Evolutionary conservation across 371 early-diverging fungal species (phyloP).

Genomic region (Lichtheimia ornata): DNA sequence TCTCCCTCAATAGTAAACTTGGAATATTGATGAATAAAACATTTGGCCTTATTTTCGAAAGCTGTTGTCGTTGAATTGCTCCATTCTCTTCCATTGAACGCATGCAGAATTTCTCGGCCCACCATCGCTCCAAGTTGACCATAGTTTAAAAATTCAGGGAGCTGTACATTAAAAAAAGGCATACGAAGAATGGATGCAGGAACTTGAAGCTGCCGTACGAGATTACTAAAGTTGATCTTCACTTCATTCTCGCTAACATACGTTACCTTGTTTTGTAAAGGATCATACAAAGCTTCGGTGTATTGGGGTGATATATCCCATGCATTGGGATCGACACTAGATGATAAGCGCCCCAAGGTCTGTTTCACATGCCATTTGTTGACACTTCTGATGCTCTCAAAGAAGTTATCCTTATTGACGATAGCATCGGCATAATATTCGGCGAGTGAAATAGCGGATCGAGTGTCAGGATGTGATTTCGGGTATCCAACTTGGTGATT

Average conservation of each 20-base stretch:
- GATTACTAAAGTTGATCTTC: neutral
- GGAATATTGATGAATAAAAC: constrained; percentile 65
- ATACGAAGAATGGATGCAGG: constrained; percentile 56
- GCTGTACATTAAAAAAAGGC: constrained; percentile 49
- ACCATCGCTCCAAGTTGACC: constrained; percentile 15
- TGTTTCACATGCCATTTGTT: constrained; percentile 28
- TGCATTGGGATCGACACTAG: constrained; percentile 35
- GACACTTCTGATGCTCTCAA: constrained; percentile 45
- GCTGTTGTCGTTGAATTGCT: constrained; percentile 39
- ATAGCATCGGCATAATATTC: constrained; percentile 43
- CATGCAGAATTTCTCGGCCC: constrained; percentile 39
- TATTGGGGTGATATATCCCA: constrained; percentile 60
- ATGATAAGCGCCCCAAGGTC: constrained; percentile 15
- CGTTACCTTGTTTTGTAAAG: constrained; percentile 24
- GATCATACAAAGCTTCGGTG: constrained; percentile 42
- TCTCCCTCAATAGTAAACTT: constrained; percentile 47
- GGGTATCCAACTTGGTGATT: constrained; percentile 41
- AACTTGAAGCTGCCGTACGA: constrained; percentile 37
- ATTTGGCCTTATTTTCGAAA: constrained; percentile 56
- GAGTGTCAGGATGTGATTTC: constrained; percentile 36
- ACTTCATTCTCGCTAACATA: neutral
- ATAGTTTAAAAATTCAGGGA: constrained; percentile 31
- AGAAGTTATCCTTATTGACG: constrained; percentile 40
- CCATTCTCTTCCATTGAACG: constrained; percentile 73
- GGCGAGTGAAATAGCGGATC: constrained; percentile 38